phyloP scores from a whole-genome alignment of 2,329 filamentous ascomycete genomes.

The Raffaelea arxii region DNA sequence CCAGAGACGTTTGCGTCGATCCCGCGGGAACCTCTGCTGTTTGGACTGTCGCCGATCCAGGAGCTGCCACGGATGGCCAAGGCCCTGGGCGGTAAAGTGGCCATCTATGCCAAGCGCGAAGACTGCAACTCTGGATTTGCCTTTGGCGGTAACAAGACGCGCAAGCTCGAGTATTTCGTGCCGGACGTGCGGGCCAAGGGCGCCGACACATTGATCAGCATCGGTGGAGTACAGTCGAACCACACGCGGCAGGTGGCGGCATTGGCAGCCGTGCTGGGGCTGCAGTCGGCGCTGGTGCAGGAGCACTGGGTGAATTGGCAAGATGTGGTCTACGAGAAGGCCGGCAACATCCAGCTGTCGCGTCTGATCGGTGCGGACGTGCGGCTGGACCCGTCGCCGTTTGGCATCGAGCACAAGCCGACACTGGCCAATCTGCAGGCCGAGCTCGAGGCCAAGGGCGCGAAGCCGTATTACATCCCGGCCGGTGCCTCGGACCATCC shows the following conservation, averaged over 20 bases:
- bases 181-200: conserved; percentile 49
- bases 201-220: conserved; percentile 53
- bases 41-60: conserved; percentile 61
- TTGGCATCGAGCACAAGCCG: conserved; percentile 60
- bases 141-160: conserved; percentile 59
- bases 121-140: conserved; percentile 61
- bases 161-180: conserved; percentile 61
- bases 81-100: conserved; percentile 48
- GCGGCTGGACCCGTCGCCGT: conserved; percentile 46
- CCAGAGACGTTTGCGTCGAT: conserved; percentile 55
- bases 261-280: conserved; percentile 46
- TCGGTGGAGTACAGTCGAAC: conserved; percentile 61
- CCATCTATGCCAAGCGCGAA: conserved; percentile 62
- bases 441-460: conserved; percentile 10
- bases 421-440: conserved; percentile 47
- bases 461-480: conserved; percentile 63
- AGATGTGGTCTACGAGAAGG: conserved; percentile 49
- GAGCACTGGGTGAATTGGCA: conserved; percentile 60
- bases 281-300: conserved; percentile 49
- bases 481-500: conserved; percentile 63
- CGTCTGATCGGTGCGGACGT: conserved; percentile 58
- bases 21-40: conserved; percentile 50
- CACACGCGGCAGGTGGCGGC: conserved; percentile 60
- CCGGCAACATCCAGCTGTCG: conserved; percentile 63
- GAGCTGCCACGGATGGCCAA: conserved; percentile 53